Evolutionary conservation across 805 yeast genomes (phyloP).

Genomic region (Kodamaea neixiangensis): DNA sequence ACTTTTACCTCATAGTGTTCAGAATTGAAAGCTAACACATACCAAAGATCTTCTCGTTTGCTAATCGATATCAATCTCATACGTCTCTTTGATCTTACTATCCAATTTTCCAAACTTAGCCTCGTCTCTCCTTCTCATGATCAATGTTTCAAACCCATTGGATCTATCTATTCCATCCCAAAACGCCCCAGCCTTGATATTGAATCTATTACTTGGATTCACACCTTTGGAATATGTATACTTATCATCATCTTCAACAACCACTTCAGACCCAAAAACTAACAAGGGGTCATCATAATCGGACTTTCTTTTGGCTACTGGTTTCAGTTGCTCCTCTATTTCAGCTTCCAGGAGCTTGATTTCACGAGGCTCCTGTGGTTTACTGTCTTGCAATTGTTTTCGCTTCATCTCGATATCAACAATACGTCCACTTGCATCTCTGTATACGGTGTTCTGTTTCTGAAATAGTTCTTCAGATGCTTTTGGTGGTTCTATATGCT

Average conservation of each 20-base stretch:
- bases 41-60: neutral
- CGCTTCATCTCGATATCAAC: constrained; percentile 40
- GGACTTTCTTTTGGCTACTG: constrained; percentile 23
- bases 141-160: constrained; percentile 76
- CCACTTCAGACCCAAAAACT: constrained; percentile 36
- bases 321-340: constrained; percentile 36
- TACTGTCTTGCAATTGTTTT: constrained; percentile 20
- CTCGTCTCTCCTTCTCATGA: constrained; percentile 46
- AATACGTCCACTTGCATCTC: constrained; percentile 63
- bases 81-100: constrained; percentile 11
- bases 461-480: neutral
- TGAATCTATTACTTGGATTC: constrained; percentile 70
- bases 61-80: neutral
- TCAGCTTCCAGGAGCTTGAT: constrained; percentile 26
- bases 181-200: constrained; percentile 71
- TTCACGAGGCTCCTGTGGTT: constrained; percentile 17
- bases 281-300: constrained; percentile 67
- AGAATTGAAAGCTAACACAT: neutral
- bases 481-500: neutral
- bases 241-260: constrained; percentile 22
- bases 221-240: constrained; percentile 45
- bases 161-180: constrained; percentile 95
- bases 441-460: constrained; percentile 44
- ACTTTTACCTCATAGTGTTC: too few species aligned
- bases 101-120: constrained; percentile 21